phyloP scores from a whole-genome alignment of 768 basidiomycete genomes.

The Botryobasidium botryosum region DNA sequence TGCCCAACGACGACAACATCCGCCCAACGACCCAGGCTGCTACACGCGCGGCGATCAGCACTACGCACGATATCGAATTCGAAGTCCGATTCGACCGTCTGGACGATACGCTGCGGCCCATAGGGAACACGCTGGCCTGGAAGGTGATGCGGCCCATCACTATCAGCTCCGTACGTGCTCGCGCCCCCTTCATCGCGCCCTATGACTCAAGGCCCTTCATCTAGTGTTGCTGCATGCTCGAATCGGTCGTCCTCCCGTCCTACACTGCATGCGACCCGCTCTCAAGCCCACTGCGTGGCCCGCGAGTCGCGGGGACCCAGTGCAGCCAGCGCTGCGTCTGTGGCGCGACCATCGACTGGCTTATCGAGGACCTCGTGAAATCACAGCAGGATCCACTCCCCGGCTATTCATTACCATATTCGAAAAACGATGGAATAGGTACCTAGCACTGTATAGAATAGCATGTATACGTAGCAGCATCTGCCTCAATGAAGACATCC shows the following conservation, averaged over 20 bases:
- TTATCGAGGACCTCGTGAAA: too few species aligned
- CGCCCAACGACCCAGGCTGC: slow-evolving; percentile 12
- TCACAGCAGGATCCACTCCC: too few species aligned
- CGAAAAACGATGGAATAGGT: too few species aligned
- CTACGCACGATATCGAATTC: slow-evolving; percentile 5
- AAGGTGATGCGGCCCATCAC: neutral
- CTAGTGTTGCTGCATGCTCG: slow-evolving; percentile 1
- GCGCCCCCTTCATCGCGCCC: neutral
- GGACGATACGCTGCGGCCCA: neutral
- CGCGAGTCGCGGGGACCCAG: too few species aligned
- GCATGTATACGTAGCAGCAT: too few species aligned
- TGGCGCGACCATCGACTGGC: too few species aligned
- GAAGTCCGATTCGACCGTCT: neutral
- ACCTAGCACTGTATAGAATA: too few species aligned
- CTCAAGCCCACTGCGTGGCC: too few species aligned
- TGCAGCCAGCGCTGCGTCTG: too few species aligned
- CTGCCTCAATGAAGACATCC: too few species aligned
- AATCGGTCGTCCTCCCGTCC: neutral
- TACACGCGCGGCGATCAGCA: slow-evolving; percentile 9
- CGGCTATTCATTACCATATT: too few species aligned
- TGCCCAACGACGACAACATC: slow-evolving; percentile 13
- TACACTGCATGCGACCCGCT: too few species aligned
- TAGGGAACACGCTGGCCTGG: neutral
- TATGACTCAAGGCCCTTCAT: neutral
- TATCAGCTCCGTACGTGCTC: neutral